These are phyloP conservation scores for Artemisia annua DNA, from an alignment of 129 eudicot species.

Conservation along the genomic window DNA sequence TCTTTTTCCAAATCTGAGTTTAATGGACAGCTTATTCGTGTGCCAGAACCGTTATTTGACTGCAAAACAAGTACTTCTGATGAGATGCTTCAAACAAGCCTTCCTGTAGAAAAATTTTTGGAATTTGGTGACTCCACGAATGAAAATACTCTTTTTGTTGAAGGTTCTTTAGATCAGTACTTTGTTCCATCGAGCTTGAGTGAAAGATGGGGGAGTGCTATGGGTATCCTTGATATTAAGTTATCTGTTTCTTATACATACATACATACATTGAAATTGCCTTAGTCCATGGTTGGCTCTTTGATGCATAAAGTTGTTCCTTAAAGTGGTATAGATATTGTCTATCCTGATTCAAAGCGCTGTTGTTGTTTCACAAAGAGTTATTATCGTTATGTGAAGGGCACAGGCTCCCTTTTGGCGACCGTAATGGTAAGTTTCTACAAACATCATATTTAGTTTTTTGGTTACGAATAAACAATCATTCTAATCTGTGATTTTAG, in stretches of 20 bases:
- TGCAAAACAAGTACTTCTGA: slow-evolving; percentile 33
- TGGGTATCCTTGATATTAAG: slow-evolving; percentile 74
- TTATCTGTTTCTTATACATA: neutral
- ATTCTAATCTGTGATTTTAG: neutral
- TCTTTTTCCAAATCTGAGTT: slow-evolving; percentile 46
- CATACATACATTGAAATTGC: neutral
- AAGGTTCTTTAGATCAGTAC: slow-evolving; percentile 37
- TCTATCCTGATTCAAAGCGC: slow-evolving; percentile 84
- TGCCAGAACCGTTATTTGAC: slow-evolving; percentile 59
- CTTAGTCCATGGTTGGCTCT: neutral
- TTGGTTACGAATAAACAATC: slow-evolving; percentile 1
- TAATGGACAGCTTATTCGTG: slow-evolving; percentile 56
- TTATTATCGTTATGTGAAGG: slow-evolving; percentile 92
- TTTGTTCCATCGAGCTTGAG: slow-evolving; percentile 71
- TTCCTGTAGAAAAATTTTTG: slow-evolving; percentile 64
- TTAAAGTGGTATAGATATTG: slow-evolving; percentile 66
- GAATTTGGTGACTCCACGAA: slow-evolving; percentile 39
- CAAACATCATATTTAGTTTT: neutral
- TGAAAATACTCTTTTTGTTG: slow-evolving; percentile 6
- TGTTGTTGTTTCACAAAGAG: slow-evolving; percentile 99
- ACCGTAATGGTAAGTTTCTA: slow-evolving; percentile 52
- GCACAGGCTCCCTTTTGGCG: slow-evolving; percentile 94
- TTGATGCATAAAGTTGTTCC: slow-evolving; percentile 18
- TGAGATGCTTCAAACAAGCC: slow-evolving; percentile 46
- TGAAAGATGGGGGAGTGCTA: slow-evolving; percentile 95